Base-by-base conservation (phyloP, 73 alveolate genomes). In the Blepharisma japonicum region DNA sequence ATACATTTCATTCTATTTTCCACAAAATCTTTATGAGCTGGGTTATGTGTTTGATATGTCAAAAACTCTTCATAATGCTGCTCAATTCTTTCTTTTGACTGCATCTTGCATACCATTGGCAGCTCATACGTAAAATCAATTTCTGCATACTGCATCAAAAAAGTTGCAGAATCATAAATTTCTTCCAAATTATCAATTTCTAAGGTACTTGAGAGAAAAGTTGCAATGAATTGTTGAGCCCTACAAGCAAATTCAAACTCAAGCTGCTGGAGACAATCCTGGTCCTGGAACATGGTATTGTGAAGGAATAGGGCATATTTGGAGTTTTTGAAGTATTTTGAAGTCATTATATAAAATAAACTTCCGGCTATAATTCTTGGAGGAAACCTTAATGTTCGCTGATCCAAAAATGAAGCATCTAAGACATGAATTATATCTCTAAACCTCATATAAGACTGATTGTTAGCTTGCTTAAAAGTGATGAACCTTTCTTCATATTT, bases 31-130 rank as follows among this genome's bases (percentile, higher is more conserved):
- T 32, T 32, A 32, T 32, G 42, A 32, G 42, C 42, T 32, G 74
- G 77, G 46, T 82, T 82, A 38, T 82, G 87, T 6, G 89, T 82
- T 56, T 82, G 77, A 82, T 54, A 77, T 27, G 87, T 27, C 47
- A 82, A 53, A 79, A 82, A 82, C 56, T 82, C 83, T 77, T 77
- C 87, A 56, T 77, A 82, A 6, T 80, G 86, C 21, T 76, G 71
- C 72, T 82, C 74, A 61, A 39, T n/a, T 3, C 74, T n/a, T 14
- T 14, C 18, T 25, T 39, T 39, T 14, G 38, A 14, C 42, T 32
- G 42, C 42, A 32, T 1, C 74, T 25, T 61, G 47, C 74, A 61
- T 1, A 61, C 74, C 38, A 9, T n/a, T 18, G 74, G 74, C 4
- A 61, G 23, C 49, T 61, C 74, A 5, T 61, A 61, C n/a, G 50